Evolutionary conservation across 305 asterid genomes (phyloP).

Genomic region (Fraxinus sp.): DNA sequence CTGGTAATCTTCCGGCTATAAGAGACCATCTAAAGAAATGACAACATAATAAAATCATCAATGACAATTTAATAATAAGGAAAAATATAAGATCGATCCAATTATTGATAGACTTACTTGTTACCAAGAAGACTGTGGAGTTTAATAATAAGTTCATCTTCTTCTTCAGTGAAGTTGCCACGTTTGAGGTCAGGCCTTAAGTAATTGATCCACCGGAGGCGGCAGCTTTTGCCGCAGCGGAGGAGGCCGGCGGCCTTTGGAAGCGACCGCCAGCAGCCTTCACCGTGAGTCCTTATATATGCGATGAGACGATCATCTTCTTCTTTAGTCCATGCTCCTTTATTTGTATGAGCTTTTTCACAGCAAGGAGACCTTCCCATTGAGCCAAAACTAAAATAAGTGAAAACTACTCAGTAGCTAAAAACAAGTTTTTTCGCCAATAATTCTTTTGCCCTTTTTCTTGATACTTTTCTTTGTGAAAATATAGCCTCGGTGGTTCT

Average conservation of each 20-base stretch:
- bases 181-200: slow-evolving; percentile 83
- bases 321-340: slow-evolving; percentile 93
- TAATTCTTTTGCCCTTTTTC: neutral
- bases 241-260: slow-evolving; percentile 90
- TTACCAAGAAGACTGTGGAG: slow-evolving; percentile 83
- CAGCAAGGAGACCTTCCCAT: slow-evolving; percentile 97
- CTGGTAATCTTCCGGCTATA: slow-evolving; percentile 79
- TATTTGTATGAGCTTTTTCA: slow-evolving; percentile 85
- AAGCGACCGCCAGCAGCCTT: slow-evolving; percentile 91
- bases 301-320: slow-evolving; percentile 78
- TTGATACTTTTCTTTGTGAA: neutral
- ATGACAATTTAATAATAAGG: neutral
- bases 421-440: neutral
- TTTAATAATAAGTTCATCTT: slow-evolving; percentile 79
- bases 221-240: slow-evolving; percentile 85
- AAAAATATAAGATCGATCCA: neutral
- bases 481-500: slow-evolving; percentile 31
- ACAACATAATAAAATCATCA: neutral
- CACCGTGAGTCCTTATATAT: slow-evolving; percentile 69
- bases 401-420: neutral
- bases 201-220: slow-evolving; percentile 85
- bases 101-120: slow-evolving; percentile 44
- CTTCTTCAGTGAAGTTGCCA: slow-evolving; percentile 72
- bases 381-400: neutral
- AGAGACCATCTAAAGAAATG: slow-evolving; percentile 58